phyloP scores from a whole-genome alignment of 2,329 filamentous ascomycete genomes.

The Teratosphaeria pseudoeucalypti region DNA sequence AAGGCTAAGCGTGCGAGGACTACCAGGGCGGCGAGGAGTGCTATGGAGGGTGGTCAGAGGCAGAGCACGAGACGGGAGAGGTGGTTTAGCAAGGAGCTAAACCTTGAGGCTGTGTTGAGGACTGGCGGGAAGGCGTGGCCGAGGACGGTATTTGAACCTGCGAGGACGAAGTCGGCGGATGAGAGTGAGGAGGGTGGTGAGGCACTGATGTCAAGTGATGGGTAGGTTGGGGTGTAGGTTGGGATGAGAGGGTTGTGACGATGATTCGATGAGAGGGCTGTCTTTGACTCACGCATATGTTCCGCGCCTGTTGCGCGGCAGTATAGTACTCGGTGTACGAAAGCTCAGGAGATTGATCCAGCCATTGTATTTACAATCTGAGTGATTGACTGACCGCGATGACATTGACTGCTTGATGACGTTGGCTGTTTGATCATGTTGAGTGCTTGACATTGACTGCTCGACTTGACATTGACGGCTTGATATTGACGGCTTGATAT shows the following conservation, averaged over 20 bases:
- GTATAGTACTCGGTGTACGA: neutral
- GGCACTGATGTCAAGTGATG: neutral
- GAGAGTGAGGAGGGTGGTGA: neutral
- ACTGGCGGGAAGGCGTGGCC: constrained; percentile 42
- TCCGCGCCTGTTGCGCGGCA: too few species aligned
- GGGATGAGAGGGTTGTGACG: neutral
- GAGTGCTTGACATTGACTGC: neutral
- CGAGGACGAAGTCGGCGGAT: neutral
- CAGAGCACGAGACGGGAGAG: constrained; percentile 56
- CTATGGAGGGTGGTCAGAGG: constrained; percentile 57
- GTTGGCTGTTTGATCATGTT: neutral
- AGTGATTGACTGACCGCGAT: neutral
- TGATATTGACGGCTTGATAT: neutral
- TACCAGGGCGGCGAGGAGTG: constrained; percentile 65
- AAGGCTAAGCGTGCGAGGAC: constrained; percentile 52
- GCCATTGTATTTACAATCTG: neutral
- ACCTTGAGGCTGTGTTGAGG: constrained; percentile 51
- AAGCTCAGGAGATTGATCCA: too few species aligned
- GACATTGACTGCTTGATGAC: neutral
- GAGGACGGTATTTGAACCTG: neutral
- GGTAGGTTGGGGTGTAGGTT: neutral
- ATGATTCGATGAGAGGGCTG: neutral
- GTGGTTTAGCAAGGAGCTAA: constrained; percentile 58
- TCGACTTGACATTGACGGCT: neutral
- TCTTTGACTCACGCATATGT: neutral